Conservation (phyloP, 1,139 yeast genomes). For the Candida frijolesensis region DNA sequence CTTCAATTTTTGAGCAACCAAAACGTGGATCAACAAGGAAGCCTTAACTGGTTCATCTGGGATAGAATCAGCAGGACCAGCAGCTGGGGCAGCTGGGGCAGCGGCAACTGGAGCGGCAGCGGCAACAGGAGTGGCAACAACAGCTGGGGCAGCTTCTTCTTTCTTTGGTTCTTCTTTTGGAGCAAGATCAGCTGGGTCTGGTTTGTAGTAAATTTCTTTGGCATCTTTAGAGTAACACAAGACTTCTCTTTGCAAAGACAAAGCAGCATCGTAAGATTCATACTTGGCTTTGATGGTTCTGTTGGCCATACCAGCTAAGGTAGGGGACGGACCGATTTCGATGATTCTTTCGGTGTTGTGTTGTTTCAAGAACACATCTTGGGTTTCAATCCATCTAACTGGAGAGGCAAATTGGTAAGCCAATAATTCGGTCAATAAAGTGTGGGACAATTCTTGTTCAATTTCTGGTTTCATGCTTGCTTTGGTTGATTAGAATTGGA, state of each 20-base stretch:
- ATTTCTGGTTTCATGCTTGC: conserved; percentile 87
- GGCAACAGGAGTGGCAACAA: conserved; percentile 49
- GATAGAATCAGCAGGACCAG: conserved; percentile 79
- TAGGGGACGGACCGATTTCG: conserved; percentile 98
- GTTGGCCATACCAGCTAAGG: conserved; percentile 97
- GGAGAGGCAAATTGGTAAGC: conserved; percentile 99
- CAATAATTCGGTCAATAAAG: conserved; percentile 88
- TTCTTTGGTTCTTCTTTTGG: conserved; percentile 29
- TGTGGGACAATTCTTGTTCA: conserved; percentile 96
- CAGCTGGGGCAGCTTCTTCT: conserved; percentile 29
- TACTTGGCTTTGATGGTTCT: conserved; percentile 95
- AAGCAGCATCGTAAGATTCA: conserved; percentile 96
- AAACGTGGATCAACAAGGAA: conserved; percentile 74
- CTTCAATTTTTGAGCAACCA: conserved; percentile 95
- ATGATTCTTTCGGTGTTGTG: conserved; percentile 96
- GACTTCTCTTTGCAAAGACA: conserved; percentile 94
- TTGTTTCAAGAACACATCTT: conserved; percentile 92
- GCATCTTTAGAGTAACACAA: conserved; percentile 94
- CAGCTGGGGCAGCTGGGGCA: conserved; percentile 60
- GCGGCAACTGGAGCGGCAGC: conserved; percentile 55
- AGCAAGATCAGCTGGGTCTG: conserved; percentile 71
- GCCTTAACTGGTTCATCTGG: conserved; percentile 93
- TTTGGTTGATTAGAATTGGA: background rate
- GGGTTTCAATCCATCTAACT: conserved; percentile 99
- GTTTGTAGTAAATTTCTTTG: conserved; percentile 93